Percentiles rank a stretch among this genome's conserved stretches.
Conservation (phyloP, 768 basidiomycete genomes). For the Inosperma sp. region DNA sequence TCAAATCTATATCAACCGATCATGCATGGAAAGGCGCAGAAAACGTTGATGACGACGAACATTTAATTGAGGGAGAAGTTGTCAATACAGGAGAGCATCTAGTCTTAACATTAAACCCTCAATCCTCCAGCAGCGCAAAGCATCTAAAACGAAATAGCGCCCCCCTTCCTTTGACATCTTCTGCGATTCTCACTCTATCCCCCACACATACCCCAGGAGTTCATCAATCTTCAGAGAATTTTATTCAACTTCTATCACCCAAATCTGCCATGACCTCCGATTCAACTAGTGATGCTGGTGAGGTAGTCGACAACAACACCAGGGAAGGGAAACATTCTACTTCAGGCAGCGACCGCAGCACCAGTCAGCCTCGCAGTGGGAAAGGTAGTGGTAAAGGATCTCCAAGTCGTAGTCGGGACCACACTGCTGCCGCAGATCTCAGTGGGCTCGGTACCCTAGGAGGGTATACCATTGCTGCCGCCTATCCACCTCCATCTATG, state of each 20-base stretch:
- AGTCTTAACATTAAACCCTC: too few species aligned
- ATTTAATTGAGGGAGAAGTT: too few species aligned
- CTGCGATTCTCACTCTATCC: constrained; percentile 4
- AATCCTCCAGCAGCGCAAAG: constrained; percentile 3
- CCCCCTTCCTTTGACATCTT: constrained; percentile 1
- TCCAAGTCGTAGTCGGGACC: constrained; percentile 6
- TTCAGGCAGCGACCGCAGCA: constrained; percentile 1
- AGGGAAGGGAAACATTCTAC: too few species aligned
- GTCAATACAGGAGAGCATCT: too few species aligned
- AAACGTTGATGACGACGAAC: constrained; percentile 2
- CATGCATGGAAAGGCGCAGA: constrained; percentile 3
- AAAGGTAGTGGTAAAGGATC: constrained; percentile 3
- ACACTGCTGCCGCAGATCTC: constrained; percentile 1
- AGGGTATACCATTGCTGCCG: constrained; percentile 8
- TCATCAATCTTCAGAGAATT: background rate
- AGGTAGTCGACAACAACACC: too few species aligned
- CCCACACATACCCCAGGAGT: background rate
- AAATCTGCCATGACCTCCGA: background rate
- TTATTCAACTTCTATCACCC: background rate
- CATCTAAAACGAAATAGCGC: constrained; percentile 6
- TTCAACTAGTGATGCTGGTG: too few species aligned
- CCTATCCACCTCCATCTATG: constrained; percentile 7
- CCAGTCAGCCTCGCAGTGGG: constrained; percentile 8
- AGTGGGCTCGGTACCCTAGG: constrained; percentile 6
- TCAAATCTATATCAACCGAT: constrained; percentile 14